Percentiles rank a stretch among this genome's conserved stretches.
phyloP scores from a whole-genome alignment of 352 stramenopile species.

The Pythium sukuiense region DNA sequence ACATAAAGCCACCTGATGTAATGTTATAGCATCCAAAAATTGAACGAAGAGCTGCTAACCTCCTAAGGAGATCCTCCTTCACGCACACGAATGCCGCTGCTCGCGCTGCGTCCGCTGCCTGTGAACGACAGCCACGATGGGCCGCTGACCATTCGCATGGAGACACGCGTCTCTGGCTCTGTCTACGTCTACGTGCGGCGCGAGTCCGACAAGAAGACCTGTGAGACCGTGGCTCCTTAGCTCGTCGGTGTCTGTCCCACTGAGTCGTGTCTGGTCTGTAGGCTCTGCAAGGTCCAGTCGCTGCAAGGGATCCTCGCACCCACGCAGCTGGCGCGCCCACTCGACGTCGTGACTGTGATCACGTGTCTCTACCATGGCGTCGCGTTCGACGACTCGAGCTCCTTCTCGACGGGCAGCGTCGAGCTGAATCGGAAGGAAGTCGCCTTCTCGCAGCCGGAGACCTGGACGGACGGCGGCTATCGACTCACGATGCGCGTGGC shows the following conservation, averaged over 20 bases:
- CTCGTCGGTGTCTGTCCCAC: too few species aligned
- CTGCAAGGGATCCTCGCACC: conserved; percentile 15
- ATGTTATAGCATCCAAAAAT: too few species aligned
- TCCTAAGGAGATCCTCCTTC: too few species aligned
- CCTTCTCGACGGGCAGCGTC: neutral
- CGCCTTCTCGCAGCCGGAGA: conserved; percentile 8
- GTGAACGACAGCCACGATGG: conserved; percentile 15
- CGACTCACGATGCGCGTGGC: conserved; percentile 9
- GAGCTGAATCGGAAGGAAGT: conserved; percentile 14
- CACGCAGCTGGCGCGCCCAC: conserved; percentile 8
- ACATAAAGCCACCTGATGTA: too few species aligned
- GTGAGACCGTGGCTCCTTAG: conserved; percentile 1
- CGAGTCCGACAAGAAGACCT: conserved; percentile 16
- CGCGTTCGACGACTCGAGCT: neutral
- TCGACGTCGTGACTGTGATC: conserved; percentile 12
- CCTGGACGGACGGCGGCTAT: conserved; percentile 14
- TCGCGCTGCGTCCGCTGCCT: conserved; percentile 20
- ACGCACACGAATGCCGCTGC: conserved; percentile 7
- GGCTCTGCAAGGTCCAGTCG: conserved; percentile 12
- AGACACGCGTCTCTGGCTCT: conserved; percentile 7
- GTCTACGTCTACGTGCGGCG: conserved; percentile 23
- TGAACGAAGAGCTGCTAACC: too few species aligned
- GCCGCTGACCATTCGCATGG: conserved; percentile 6
- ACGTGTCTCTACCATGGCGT: conserved; percentile 17
- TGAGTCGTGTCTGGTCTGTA: neutral